Evolutionary conservation across 2,329 filamentous ascomycete species (phyloP).

Genomic region (Periconia macrospinosa): DNA sequence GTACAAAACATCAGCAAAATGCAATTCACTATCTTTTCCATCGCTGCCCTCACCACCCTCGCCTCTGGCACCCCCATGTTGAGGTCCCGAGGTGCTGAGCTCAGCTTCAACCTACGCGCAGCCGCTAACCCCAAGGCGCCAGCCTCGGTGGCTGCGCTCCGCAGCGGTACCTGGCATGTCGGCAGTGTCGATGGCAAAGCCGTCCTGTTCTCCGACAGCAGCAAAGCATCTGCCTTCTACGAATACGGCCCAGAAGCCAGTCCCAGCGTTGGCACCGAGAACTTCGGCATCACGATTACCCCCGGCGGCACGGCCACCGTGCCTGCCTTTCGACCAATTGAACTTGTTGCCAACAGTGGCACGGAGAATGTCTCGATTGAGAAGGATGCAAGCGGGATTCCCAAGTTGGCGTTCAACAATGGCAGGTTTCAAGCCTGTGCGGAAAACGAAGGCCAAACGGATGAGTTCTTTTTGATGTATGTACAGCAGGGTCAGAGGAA

Average conservation of each 20-base stretch:
- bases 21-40: not conserved
- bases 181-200: not conserved
- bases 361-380: constrained; percentile 1
- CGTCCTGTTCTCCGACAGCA: not conserved
- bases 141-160: not conserved
- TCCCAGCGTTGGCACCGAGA: not conserved
- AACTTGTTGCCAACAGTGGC: constrained; percentile 1
- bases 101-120: constrained; percentile 3
- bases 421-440: constrained; percentile 5
- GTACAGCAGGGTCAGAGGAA: constrained; percentile 3
- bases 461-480: constrained; percentile 4
- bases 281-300: constrained; percentile 5
- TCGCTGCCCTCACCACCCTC: constrained; percentile 3
- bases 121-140: not conserved
- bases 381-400: not conserved
- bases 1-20: not conserved
- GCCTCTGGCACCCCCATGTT: constrained; percentile 1
- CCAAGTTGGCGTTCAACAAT: constrained; percentile 1
- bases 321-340: constrained; percentile 1
- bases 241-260: not conserved
- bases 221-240: constrained; percentile 1
- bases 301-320: constrained; percentile 11
- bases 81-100: not conserved
- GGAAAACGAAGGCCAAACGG: not conserved
- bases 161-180: constrained; percentile 3